Evolutionary conservation across 2,329 filamentous ascomycete genomes (phyloP).

Genomic region (Hypoxylon sp.): DNA sequence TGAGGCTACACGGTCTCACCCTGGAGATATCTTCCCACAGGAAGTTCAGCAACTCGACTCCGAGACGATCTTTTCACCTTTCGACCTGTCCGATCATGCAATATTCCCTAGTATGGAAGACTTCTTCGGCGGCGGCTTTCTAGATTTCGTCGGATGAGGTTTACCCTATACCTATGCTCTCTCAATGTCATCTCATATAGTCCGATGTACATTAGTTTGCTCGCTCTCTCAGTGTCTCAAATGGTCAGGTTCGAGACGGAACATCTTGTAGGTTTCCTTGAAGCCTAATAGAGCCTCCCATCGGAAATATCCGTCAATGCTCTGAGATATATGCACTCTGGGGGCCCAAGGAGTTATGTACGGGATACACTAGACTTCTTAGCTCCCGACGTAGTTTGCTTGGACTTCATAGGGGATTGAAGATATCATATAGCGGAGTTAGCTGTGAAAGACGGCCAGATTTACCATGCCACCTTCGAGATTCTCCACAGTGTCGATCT

Average conservation of each 20-base stretch:
- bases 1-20: conserved; percentile 11
- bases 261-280: background rate
- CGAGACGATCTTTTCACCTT: conserved; percentile 36
- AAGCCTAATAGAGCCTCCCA: background rate
- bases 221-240: background rate
- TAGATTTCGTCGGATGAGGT: conserved; percentile 51
- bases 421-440: too few species aligned
- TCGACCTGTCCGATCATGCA: conserved; percentile 46
- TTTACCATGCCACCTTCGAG: background rate
- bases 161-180: background rate
- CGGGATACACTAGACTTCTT: too few species aligned
- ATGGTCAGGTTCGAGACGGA: background rate
- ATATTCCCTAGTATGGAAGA: conserved; percentile 55
- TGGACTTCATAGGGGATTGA: too few species aligned
- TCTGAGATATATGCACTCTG: too few species aligned
- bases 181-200: background rate
- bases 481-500: background rate
- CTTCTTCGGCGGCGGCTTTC: conserved; percentile 54
- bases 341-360: too few species aligned
- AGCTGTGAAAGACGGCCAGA: background rate
- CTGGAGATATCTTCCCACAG: conserved; percentile 31
- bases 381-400: too few species aligned
- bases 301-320: conserved; percentile 4
- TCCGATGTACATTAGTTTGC: background rate
- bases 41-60: conserved; percentile 31